Conservation (phyloP, 805 yeast species). For the Priceomyces medius region DNA sequence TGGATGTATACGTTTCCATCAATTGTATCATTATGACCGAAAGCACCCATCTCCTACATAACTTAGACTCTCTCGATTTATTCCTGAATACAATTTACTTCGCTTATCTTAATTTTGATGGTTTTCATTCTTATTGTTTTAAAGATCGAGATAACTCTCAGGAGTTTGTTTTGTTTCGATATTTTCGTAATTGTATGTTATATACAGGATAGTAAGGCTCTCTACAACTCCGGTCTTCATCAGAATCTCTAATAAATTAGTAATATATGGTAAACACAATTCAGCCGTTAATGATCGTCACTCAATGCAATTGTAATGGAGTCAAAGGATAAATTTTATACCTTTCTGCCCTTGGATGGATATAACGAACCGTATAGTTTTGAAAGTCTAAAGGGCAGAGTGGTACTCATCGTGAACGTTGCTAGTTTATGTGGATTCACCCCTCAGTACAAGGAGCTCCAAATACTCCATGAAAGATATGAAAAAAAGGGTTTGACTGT, state of each 20-base stretch:
- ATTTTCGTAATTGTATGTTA: not conserved
- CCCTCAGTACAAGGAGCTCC: conserved; percentile 73
- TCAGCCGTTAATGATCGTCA: too few relatives aligned
- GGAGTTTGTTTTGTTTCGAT: conserved; percentile 1
- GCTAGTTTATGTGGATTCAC: conserved; percentile 82
- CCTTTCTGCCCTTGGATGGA: conserved; percentile 61
- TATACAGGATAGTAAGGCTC: conserved; percentile 2
- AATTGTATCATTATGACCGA: conserved; percentile 33
- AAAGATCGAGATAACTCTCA: not conserved
- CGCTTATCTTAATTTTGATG: not conserved
- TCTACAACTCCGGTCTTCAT: too few relatives aligned
- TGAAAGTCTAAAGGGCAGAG: conserved; percentile 67
- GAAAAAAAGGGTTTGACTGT: conserved; percentile 61
- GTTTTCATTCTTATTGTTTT: not conserved
- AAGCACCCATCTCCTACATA: conserved; percentile 23
- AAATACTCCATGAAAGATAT: conserved; percentile 64
- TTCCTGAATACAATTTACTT: not conserved
- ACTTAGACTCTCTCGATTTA: not conserved
- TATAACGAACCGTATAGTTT: conserved; percentile 61
- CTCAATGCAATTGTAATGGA: not conserved
- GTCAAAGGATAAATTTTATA: conserved; percentile 44
- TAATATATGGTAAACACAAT: too few relatives aligned
- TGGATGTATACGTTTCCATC: conserved; percentile 61
- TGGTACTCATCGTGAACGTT: conserved; percentile 79
- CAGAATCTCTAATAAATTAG: too few relatives aligned